phyloP scores from a whole-genome alignment of 306 rosid genomes.

The Pachyrhizus erosus region DNA sequence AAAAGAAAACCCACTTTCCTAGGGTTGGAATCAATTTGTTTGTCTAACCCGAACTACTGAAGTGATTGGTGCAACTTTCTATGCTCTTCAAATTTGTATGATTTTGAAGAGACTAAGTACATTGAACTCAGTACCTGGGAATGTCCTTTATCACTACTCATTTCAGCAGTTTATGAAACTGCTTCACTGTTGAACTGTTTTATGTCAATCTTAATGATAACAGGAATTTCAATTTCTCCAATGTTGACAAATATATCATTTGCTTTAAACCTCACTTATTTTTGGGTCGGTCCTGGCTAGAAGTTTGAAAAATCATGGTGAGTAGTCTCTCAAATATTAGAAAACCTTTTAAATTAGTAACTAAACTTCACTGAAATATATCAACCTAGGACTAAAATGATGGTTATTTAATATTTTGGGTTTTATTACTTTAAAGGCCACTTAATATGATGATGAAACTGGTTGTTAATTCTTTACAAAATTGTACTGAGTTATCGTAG shows the following conservation, averaged over 20 bases:
- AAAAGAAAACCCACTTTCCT: conserved; percentile 16
- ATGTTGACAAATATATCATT: not conserved
- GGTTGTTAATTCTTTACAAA: not conserved
- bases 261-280: not conserved
- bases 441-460: not conserved
- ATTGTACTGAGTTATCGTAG: not conserved
- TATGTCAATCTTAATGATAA: not conserved
- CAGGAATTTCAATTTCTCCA: conserved; percentile 5
- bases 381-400: not conserved
- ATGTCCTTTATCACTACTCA: conserved; percentile 6
- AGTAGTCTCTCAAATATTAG: too few relatives aligned
- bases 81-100: conserved; percentile 63
- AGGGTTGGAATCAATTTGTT: conserved; percentile 41
- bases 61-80: conserved; percentile 43
- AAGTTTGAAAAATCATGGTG: not conserved
- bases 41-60: conserved; percentile 40
- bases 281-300: too few relatives aligned
- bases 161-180: conserved; percentile 36
- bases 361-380: not conserved
- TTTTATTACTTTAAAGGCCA: too few relatives aligned
- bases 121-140: conserved; percentile 31
- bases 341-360: not conserved
- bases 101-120: conserved; percentile 58
- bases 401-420: not conserved
- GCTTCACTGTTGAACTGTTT: conserved; percentile 16